Evolutionary conservation across 352 stramenopile species (phyloP).

Genomic region (Globisporangium abappressorium): DNA sequence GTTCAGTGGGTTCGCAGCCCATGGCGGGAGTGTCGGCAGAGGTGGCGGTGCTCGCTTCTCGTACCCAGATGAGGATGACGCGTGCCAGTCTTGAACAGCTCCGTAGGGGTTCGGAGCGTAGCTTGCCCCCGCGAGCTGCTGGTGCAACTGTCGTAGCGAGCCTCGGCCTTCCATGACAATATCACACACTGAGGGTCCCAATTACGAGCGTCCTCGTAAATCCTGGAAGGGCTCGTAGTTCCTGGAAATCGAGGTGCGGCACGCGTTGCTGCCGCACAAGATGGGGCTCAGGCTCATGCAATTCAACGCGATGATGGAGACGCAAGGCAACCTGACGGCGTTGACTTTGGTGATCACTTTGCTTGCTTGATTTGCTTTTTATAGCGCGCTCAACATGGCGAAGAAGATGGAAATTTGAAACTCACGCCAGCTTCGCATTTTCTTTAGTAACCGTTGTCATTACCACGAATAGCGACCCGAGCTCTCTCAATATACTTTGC

Average conservation of each 20-base stretch:
- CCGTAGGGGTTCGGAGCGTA: conserved; percentile 14
- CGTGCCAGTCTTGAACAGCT: conserved; percentile 12
- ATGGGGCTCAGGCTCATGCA: neutral
- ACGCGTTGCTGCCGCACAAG: neutral
- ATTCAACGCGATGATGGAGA: neutral
- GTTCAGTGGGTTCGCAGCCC: conserved; percentile 21
- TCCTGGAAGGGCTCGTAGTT: neutral
- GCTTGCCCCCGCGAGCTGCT: conserved; percentile 28
- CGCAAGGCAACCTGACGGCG: neutral
- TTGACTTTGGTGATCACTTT: neutral
- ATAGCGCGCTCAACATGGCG: neutral
- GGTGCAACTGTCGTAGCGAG: conserved; percentile 44
- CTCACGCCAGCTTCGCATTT: neutral
- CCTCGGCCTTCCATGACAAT: conserved; percentile 39
- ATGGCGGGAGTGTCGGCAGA: conserved; percentile 48
- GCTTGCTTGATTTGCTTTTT: neutral
- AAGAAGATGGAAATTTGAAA: neutral
- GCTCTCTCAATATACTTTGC: neutral
- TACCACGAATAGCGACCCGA: too few species aligned
- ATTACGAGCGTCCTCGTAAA: neutral
- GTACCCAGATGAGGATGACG: conserved; percentile 14
- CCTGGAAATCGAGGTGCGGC: neutral
- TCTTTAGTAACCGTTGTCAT: too few species aligned
- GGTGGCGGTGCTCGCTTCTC: conserved; percentile 33
- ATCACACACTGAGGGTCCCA: neutral